Evolutionary conservation across 495 filamentous ascomycete genomes (phyloP), one percentile per base, ranked within the genome.

Genomic region (Neurospora discreta): DNA sequence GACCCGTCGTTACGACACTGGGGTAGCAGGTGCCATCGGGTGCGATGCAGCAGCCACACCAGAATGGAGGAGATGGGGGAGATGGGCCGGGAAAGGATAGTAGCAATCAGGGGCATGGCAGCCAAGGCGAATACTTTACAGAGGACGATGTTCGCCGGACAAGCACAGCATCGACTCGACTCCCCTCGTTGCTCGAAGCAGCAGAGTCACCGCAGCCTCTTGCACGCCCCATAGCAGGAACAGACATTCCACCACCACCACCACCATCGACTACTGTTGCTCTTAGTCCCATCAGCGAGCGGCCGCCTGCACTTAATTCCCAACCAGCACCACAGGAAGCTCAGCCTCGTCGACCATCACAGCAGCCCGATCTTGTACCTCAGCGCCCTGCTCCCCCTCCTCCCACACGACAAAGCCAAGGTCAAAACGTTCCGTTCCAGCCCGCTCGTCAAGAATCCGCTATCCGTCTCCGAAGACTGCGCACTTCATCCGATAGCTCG

Each of bases 391-490:
- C 46, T 5, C 46, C 46, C 7, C 46, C 46, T 58, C 46, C 46
- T 58, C 46, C 46, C 5, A 20, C 44, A 1, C 42, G 13, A 52
- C 52, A 60, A 30, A 60, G 13, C 20, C 60, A 67, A n/a, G 71
- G 18, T 18, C 71, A 39, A 30, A 41, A 26, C 33, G 33, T 72
- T 11, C 65, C n/a, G 15, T 72, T 52, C 30, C 26, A 40, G 3
- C 71, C 71, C 39, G 3, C 68, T 26, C 74, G 74, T 6, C 26
- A 68, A 6, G 42, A 69, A 40, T 75, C 74, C 15, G 74, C 72
- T 26, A 75, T 75, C 58, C 74, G 70, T 15, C 70, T 75, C 23
- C 74, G 74, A 13, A 69, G 74, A 20, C 70, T 75, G 11, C 58
- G 74, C 26, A 60, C 42, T 6, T 42, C 70, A 6, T 38, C 70